Evolutionary conservation across 768 basidiomycete species (phyloP).

Genomic region (Sarcodon aspratus): DNA sequence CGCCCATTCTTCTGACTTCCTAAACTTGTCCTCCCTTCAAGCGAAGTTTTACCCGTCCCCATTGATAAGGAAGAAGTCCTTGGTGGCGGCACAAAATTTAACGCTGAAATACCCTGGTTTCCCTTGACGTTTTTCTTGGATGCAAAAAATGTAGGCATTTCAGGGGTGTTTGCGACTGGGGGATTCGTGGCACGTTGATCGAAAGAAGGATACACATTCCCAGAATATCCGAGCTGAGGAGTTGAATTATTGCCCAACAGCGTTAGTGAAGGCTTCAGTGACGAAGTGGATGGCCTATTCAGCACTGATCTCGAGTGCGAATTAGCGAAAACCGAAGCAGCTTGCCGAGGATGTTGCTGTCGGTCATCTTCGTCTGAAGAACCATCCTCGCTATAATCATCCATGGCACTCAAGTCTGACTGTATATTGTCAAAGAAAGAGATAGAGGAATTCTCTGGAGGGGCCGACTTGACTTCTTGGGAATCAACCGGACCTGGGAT

Average conservation of each 20-base stretch:
- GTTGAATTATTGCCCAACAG: conserved; percentile 58
- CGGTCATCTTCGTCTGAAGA: background rate
- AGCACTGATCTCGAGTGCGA: conserved; percentile 24
- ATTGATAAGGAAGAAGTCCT: too few species aligned
- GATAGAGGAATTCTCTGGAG: background rate
- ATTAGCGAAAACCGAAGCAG: conserved; percentile 19
- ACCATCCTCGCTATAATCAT: background rate
- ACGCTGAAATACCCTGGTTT: conserved; percentile 5
- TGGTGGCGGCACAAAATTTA: background rate
- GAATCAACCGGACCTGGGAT: background rate
- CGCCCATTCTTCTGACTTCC: conserved; percentile 11
- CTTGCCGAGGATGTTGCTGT: background rate
- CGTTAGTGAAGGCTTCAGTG: conserved; percentile 33
- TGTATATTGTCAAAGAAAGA: background rate
- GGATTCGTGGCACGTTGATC: background rate
- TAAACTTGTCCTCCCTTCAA: background rate
- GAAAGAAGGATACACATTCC: background rate
- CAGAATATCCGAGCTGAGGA: conserved; percentile 37
- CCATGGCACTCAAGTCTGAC: background rate
- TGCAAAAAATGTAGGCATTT: conserved; percentile 31
- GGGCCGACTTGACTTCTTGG: background rate
- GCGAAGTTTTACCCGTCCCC: too few species aligned
- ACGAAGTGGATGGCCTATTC: background rate
- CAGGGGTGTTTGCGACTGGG: conserved; percentile 42
- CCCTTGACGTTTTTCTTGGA: conserved; percentile 29